phyloP scores from a whole-genome alignment of 371 early-diverging fungal genomes.

The Batrachochytrium dendrobatidis region DNA sequence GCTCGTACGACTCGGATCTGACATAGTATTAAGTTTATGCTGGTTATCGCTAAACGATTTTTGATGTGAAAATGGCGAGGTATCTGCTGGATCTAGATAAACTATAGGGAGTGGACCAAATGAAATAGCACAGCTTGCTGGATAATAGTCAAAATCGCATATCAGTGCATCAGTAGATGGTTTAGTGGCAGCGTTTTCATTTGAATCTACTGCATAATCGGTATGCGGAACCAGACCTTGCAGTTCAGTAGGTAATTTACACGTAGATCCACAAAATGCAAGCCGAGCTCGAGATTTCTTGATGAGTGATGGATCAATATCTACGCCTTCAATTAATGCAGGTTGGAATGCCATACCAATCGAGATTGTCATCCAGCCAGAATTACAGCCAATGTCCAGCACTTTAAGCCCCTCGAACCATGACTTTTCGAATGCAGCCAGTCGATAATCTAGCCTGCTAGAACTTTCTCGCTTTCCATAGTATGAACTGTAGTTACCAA shows the following conservation, averaged over 20 bases:
- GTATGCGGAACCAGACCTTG: not conserved
- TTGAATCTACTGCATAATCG: not conserved
- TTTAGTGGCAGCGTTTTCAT: not conserved
- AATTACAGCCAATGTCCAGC: conserved; percentile 83
- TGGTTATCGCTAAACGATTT: too few species aligned
- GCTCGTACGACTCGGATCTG: too few species aligned
- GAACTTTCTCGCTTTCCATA: conserved; percentile 21
- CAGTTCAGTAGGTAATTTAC: not conserved
- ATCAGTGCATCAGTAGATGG: not conserved
- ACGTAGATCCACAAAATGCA: not conserved
- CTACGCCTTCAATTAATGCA: conserved; percentile 51
- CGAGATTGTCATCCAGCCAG: conserved; percentile 59
- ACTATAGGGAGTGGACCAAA: conserved; percentile 48
- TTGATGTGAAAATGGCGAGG: too few species aligned
- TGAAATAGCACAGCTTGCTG: conserved; percentile 46
- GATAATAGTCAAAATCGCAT: conserved; percentile 51
- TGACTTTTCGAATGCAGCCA: conserved; percentile 42
- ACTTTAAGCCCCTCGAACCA: conserved; percentile 55
- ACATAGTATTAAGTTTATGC: too few species aligned
- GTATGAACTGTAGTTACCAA: conserved; percentile 38
- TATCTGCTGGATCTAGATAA: conserved; percentile 4
- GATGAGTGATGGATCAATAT: conserved; percentile 67
- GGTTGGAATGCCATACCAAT: conserved; percentile 41
- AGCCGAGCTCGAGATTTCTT: conserved; percentile 43
- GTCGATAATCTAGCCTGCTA: conserved; percentile 49